Evolutionary conservation across 331 rosid genomes (phyloP).

Genomic region (Arachis monticola): DNA sequence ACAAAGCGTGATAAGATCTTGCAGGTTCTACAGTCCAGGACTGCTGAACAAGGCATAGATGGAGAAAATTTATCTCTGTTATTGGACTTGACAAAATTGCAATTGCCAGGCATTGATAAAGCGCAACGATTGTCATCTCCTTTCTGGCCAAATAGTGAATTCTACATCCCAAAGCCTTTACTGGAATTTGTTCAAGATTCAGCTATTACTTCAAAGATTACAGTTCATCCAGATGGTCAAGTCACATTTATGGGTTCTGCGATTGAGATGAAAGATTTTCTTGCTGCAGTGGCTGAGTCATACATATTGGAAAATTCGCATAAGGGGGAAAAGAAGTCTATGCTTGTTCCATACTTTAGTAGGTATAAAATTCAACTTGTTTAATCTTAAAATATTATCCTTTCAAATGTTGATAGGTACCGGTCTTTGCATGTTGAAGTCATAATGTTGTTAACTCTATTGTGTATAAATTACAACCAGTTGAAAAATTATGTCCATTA

Average conservation of each 20-base stretch:
- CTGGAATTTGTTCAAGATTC: constrained; percentile 64
- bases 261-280: constrained; percentile 75
- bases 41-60: constrained; percentile 51
- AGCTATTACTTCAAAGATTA: constrained; percentile 60
- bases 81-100: constrained; percentile 58
- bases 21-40: constrained; percentile 58
- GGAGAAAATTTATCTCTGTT: constrained; percentile 54
- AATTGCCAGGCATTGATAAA: constrained; percentile 45
- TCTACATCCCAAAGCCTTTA: constrained; percentile 55
- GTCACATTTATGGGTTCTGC: constrained; percentile 62
- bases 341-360: constrained; percentile 71
- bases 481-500: background rate
- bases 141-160: constrained; percentile 54
- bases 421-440: background rate
- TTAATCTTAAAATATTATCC: background rate
- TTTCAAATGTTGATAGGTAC: background rate
- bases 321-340: constrained; percentile 52
- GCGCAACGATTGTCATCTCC: constrained; percentile 52
- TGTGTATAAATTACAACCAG: background rate
- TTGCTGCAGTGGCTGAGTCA: constrained; percentile 73
- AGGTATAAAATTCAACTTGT: constrained; percentile 58
- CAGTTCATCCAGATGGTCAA: constrained; percentile 70
- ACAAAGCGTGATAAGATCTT: constrained; percentile 58
- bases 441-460: background rate
- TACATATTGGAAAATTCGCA: constrained; percentile 52